Conservation (phyloP, 179 eudicot species). For the Vitellaria paradoxa region DNA sequence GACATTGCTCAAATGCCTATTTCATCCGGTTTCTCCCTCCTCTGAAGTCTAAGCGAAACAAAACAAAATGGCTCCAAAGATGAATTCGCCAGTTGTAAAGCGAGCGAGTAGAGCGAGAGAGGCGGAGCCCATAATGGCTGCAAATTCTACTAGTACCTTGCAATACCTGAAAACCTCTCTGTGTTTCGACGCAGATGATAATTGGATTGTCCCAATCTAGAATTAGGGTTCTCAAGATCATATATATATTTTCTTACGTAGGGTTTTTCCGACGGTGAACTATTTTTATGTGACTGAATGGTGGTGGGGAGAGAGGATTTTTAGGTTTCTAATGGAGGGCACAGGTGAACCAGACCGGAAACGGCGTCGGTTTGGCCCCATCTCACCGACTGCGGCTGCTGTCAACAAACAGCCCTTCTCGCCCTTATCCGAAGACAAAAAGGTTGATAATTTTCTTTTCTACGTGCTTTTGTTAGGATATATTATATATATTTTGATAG, state of each 20-base stretch:
- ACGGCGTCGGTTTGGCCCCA: slow-evolving; percentile 63
- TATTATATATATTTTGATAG: neutral
- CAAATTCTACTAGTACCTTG: neutral
- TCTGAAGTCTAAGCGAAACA: no score
- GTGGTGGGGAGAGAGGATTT: slow-evolving; percentile 19
- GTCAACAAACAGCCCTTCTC: slow-evolving; percentile 53
- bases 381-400: slow-evolving; percentile 61
- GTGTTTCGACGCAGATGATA: slow-evolving; percentile 7
- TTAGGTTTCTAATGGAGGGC: slow-evolving; percentile 52
- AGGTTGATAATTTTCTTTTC: slow-evolving; percentile 34
- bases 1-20: neutral
- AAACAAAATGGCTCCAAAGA: no score
- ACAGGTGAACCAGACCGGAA: slow-evolving; percentile 78
- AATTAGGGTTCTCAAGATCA: neutral
- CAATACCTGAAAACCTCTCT: neutral
- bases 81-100: neutral
- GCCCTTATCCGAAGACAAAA: slow-evolving; percentile 69
- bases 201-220: neutral
- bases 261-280: neutral
- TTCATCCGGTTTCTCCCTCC: neutral
- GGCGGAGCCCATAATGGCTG: neutral
- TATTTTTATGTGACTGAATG: slow-evolving; percentile 6
- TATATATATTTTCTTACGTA: neutral
- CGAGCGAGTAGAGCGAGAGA: neutral
- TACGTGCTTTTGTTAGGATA: no score